Evolutionary conservation across 345 rosid species (phyloP).

Genomic region (Bruguiera parviflora): DNA sequence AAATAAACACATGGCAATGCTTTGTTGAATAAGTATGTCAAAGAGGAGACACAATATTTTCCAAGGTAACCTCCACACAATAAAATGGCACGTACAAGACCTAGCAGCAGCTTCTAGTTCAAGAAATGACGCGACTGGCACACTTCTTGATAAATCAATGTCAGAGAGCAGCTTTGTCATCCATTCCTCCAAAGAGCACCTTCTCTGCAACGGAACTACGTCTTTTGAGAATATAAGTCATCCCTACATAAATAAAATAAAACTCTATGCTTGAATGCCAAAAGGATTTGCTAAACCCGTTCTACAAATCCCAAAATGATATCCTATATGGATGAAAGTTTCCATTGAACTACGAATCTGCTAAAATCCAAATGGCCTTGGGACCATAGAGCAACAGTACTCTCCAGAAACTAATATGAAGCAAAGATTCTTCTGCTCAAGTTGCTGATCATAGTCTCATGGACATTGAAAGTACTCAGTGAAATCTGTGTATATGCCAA

Average conservation of each 20-base stretch:
- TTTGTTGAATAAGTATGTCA: not conserved
- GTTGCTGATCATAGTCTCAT: too few species aligned
- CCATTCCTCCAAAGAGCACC: conserved; percentile 96
- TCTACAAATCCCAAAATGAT: not conserved
- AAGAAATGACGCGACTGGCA: conserved; percentile 87
- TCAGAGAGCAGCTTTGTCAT: conserved; percentile 88
- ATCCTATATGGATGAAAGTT: not conserved
- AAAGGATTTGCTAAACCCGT: not conserved
- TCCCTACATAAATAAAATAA: not conserved
- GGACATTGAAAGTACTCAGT: too few species aligned
- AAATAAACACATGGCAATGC: not conserved
- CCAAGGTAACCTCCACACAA: conserved; percentile 21
- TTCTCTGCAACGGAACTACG: conserved; percentile 72
- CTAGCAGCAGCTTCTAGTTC: conserved; percentile 98
- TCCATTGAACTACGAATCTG: not conserved
- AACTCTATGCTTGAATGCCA: not conserved
- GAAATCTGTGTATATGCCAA: not conserved
- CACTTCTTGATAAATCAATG: conserved; percentile 87
- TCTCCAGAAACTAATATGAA: too few species aligned
- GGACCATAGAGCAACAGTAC: too few species aligned
- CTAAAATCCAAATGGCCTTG: not conserved
- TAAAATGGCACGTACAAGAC: conserved; percentile 67
- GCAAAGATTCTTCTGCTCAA: too few species aligned
- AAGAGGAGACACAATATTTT: conserved; percentile 4
- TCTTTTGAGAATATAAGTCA: conserved; percentile 43